Conservation (phyloP, 495 filamentous ascomycete genomes). For the Podospora pseudocomata region DNA sequence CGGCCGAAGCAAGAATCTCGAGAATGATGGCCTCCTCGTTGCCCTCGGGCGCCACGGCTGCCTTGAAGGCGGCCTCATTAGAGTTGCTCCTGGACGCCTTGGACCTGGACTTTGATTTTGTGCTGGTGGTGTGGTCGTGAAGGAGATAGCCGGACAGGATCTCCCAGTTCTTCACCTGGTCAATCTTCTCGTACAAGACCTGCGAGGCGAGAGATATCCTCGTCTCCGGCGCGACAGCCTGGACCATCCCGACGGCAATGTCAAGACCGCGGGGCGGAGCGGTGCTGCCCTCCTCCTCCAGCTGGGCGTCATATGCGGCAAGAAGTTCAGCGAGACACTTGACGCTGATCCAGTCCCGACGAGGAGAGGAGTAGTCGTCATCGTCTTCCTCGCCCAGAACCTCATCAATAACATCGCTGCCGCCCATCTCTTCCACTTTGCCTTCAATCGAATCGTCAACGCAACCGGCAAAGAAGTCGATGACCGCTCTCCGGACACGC, state of each 20-base stretch:
- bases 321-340: slow-evolving; percentile 86
- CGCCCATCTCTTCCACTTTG: slow-evolving; percentile 78
- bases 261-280: slow-evolving; percentile 41
- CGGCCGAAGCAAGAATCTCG: slow-evolving; percentile 76
- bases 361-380: slow-evolving; percentile 70
- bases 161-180: slow-evolving; percentile 82
- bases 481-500: slow-evolving; percentile 78
- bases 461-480: slow-evolving; percentile 82
- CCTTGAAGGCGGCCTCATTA: slow-evolving; percentile 55
- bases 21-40: slow-evolving; percentile 81
- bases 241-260: slow-evolving; percentile 46
- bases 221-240: slow-evolving; percentile 62
- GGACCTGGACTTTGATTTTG: slow-evolving; percentile 34
- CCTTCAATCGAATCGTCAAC: slow-evolving; percentile 76
- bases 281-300: slow-evolving; percentile 44
- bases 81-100: slow-evolving; percentile 38
- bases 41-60: slow-evolving; percentile 66
- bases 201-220: slow-evolving; percentile 81
- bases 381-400: slow-evolving; percentile 70
- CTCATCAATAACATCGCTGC: slow-evolving; percentile 52
- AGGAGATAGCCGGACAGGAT: slow-evolving; percentile 83
- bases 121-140: slow-evolving; percentile 74
- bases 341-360: slow-evolving; percentile 80
- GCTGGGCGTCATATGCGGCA: slow-evolving; percentile 64
- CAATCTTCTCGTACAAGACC: slow-evolving; percentile 75